A percentile compares a stretch with the other conserved stretches of the same genome.
Conservation (phyloP, 805 yeast genomes). For the Candida mattraensis region DNA sequence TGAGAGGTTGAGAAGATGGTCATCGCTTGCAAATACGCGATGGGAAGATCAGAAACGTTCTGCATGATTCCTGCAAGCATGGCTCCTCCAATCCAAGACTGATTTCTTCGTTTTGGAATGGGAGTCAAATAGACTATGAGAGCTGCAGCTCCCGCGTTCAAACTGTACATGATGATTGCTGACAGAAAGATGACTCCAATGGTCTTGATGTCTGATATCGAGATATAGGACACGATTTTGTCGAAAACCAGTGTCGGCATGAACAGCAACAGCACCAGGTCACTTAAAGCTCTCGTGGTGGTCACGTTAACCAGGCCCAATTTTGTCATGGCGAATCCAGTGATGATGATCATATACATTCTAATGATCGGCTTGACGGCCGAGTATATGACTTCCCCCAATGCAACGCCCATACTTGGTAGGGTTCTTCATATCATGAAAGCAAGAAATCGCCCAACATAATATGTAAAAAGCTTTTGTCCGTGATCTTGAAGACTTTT, state of each 20-base stretch:
- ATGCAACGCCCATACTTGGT: conserved; percentile 18
- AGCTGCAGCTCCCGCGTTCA: conserved; percentile 51
- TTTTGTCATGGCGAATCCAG: conserved; percentile 64
- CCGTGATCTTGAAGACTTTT: no score
- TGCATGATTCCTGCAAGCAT: conserved; percentile 70
- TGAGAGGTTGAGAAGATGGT: conserved; percentile 38
- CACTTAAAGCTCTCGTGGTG: conserved; percentile 63
- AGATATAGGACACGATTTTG: conserved; percentile 59
- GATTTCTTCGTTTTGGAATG: conserved; percentile 45
- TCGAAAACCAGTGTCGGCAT: conserved; percentile 68
- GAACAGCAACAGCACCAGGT: conserved; percentile 57
- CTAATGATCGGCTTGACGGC: conserved; percentile 77
- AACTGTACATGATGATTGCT: conserved; percentile 48
- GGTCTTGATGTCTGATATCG: conserved; percentile 63
- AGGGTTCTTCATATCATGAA: neutral
- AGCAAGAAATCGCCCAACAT: neutral
- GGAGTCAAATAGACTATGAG: conserved; percentile 36
- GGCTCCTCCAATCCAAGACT: conserved; percentile 70
- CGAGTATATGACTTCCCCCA: conserved; percentile 35
- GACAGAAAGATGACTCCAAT: conserved; percentile 63
- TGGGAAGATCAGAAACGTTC: conserved; percentile 74
- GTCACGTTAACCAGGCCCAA: conserved; percentile 59
- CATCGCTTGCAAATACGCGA: conserved; percentile 71
- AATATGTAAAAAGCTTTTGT: conserved; percentile 2
- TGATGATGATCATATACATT: conserved; percentile 66